Conservation (phyloP, 768 basidiomycete genomes). For the Serendipita sp. region DNA sequence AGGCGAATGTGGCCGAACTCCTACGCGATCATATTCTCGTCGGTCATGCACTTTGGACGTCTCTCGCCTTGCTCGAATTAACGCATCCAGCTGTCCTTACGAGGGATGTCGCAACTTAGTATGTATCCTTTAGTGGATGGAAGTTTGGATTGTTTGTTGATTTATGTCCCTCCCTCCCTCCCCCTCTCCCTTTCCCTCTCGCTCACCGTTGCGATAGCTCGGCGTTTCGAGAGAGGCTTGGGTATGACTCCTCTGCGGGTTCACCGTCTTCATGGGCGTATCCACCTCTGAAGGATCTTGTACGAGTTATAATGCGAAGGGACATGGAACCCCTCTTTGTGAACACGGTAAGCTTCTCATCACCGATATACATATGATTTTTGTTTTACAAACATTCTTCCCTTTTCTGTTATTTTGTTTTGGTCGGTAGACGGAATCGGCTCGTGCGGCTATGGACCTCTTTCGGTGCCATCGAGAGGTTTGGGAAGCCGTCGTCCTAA, state of each 20-base stretch:
- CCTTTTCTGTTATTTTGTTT: not conserved
- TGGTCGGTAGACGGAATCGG: not conserved
- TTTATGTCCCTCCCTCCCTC: not conserved
- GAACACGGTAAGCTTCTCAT: not conserved
- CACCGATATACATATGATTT: not conserved
- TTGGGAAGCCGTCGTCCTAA: not conserved
- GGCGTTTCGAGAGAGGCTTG: not conserved
- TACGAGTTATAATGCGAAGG: not conserved
- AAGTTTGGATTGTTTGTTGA: not conserved
- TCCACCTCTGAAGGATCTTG: not conserved
- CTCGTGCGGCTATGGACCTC: not conserved
- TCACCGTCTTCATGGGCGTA: no score
- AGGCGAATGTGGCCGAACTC: not conserved
- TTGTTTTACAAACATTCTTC: not conserved
- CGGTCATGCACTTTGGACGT: not conserved
- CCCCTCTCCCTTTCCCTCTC: not conserved
- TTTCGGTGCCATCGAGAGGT: not conserved
- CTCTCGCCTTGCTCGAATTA: not conserved
- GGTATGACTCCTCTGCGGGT: not conserved
- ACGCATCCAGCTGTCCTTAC: not conserved
- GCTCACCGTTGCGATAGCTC: not conserved
- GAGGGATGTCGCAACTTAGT: constrained; percentile 1
- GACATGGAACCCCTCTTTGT: constrained; percentile 1
- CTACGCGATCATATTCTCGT: not conserved
- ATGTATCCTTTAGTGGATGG: not conserved